These are phyloP conservation scores for Lupinus albus DNA, from an alignment of 306 rosid species.

Conservation along the genomic window DNA sequence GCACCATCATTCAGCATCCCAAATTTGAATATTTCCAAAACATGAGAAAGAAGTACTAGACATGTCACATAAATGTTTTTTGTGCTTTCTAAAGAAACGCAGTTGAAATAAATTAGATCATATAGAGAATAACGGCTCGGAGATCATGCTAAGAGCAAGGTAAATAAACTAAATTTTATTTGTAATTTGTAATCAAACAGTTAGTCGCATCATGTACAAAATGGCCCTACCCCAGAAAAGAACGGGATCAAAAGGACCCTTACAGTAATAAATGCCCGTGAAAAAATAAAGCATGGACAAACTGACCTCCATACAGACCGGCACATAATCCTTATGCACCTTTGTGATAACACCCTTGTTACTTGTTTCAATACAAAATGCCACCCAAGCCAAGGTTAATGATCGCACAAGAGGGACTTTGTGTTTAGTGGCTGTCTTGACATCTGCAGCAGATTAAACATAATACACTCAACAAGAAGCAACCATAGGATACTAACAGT, in stretches of 20 bases:
- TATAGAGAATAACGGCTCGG: neutral
- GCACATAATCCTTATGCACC: slow-evolving; percentile 95
- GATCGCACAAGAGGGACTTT: slow-evolving; percentile 99
- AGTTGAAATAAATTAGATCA: slow-evolving; percentile 15
- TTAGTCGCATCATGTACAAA: slow-evolving; percentile 2
- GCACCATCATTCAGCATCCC: neutral
- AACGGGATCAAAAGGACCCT: neutral
- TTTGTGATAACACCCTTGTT: slow-evolving; percentile 73
- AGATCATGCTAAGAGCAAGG: slow-evolving; percentile 20
- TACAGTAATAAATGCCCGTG: too few relatives aligned
- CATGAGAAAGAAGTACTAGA: neutral
- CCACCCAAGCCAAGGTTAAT: slow-evolving; percentile 79
- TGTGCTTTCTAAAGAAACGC: neutral
- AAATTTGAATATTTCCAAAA: slow-evolving; percentile 30
- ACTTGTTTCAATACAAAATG: slow-evolving; percentile 91
- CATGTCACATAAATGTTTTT: neutral
- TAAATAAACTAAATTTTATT: neutral
- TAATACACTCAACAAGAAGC: slow-evolving; percentile 34
- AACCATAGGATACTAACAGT: slow-evolving; percentile 14
- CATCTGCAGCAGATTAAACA: slow-evolving; percentile 62
- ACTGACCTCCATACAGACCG: slow-evolving; percentile 97
- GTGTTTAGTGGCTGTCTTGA: slow-evolving; percentile 80
- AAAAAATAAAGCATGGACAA: slow-evolving; percentile 21
- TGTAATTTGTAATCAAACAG: slow-evolving; percentile 26
- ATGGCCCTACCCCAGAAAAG: neutral